phyloP scores from a whole-genome alignment of 208 protist species.

The Leishmania tropica region DNA sequence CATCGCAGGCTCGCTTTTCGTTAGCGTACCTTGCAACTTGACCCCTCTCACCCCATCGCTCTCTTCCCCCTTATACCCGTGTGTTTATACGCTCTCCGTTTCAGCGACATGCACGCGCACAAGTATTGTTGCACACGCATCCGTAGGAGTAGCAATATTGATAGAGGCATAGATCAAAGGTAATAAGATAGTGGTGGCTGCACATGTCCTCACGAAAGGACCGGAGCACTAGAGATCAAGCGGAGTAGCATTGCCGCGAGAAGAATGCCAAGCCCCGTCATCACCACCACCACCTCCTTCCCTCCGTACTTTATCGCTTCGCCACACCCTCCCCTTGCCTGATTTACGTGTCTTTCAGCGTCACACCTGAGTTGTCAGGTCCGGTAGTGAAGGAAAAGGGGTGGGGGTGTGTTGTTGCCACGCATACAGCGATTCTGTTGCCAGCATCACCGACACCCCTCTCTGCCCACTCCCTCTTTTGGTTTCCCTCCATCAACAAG shows the following conservation, averaged over 20 bases:
- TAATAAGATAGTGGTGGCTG: background rate
- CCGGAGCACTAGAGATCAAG: background rate
- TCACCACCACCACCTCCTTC: background rate
- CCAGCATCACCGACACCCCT: background rate
- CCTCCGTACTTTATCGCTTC: background rate
- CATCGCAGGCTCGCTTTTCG: background rate
- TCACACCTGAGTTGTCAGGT: background rate
- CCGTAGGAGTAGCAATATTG: background rate
- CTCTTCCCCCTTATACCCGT: background rate
- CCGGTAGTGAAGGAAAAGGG: background rate
- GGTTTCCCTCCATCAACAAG: background rate
- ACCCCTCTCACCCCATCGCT: background rate
- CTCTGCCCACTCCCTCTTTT: background rate
- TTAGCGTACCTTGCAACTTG: background rate
- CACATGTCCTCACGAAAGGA: background rate
- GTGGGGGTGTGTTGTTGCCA: background rate
- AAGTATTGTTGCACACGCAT: background rate
- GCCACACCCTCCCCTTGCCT: background rate
- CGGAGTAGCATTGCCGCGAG: background rate
- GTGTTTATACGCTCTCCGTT: background rate
- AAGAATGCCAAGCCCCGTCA: background rate
- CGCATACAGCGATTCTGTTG: constrained; percentile 4
- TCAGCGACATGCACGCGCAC: background rate
- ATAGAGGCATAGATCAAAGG: background rate
- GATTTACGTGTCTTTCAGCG: background rate